A percentile compares a stretch with the other conserved stretches of the same genome.
These are phyloP conservation scores for Prunus fruticosa DNA, from an alignment of 306 rosid genomes.

Conservation along the genomic window DNA sequence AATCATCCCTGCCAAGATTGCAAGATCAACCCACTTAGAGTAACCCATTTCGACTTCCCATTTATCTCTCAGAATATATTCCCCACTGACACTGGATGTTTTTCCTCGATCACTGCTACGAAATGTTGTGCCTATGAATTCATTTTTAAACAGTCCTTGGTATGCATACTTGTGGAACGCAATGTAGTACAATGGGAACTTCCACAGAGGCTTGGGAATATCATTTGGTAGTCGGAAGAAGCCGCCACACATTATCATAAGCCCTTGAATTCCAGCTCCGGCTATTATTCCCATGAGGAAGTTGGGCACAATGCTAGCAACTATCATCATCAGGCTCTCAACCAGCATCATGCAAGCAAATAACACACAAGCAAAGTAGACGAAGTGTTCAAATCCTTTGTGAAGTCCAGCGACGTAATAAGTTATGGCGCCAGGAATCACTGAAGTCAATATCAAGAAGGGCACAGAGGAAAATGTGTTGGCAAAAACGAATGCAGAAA, in stretches of 20 bases:
- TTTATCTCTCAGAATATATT: constrained; percentile 23
- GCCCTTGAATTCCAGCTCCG: constrained; percentile 72
- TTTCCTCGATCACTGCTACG: background rate
- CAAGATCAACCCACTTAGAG: constrained; percentile 69
- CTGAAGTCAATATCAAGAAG: constrained; percentile 34
- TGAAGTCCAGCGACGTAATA: constrained; percentile 61
- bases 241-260: constrained; percentile 53
- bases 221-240: constrained; percentile 55
- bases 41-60: constrained; percentile 51
- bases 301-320: constrained; percentile 64
- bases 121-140: constrained; percentile 45
- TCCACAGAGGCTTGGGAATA: constrained; percentile 54
- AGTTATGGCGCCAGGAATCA: constrained; percentile 54
- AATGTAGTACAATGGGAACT: constrained; percentile 50
- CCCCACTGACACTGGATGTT: constrained; percentile 19
- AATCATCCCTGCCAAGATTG: constrained; percentile 55
- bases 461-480: constrained; percentile 70
- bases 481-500: constrained; percentile 45
- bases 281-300: constrained; percentile 72
- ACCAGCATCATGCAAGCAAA: constrained; percentile 54
- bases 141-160: constrained; percentile 71
- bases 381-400: constrained; percentile 30
- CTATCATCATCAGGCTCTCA: constrained; percentile 81
- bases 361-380: constrained; percentile 35
- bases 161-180: constrained; percentile 60